phyloP scores from a whole-genome alignment of 1,139 yeast genomes.

The Saccharomycopsis hybrid region DNA sequence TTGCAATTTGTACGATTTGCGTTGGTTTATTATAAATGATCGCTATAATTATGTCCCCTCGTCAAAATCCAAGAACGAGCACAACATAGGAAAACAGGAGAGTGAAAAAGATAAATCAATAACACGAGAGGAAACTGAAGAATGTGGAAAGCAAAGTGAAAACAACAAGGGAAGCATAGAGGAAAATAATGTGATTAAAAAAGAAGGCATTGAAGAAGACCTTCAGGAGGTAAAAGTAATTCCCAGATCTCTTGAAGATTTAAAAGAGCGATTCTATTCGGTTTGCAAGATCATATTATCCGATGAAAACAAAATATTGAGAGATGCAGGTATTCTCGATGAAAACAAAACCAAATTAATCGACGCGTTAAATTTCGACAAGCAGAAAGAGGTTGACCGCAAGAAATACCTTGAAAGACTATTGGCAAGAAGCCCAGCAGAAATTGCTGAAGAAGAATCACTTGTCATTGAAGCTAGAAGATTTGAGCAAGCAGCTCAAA shows the following conservation, averaged over 20 bases:
- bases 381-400: constrained; percentile 65
- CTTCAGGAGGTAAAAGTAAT: too few relatives aligned
- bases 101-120: too few relatives aligned
- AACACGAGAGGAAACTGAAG: constrained; percentile 9
- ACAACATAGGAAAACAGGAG: too few relatives aligned
- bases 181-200: too few relatives aligned
- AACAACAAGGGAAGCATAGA: constrained; percentile 4
- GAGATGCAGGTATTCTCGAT: constrained; percentile 28
- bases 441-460: constrained; percentile 96
- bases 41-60: constrained; percentile 43
- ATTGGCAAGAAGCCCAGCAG: constrained; percentile 84
- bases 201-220: too few relatives aligned
- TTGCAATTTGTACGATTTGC: constrained; percentile 67
- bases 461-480: constrained; percentile 87
- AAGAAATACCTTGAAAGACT: constrained; percentile 74
- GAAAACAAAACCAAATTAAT: constrained; percentile 45
- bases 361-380: constrained; percentile 52
- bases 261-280: constrained; percentile 73
- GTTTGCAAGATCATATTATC: constrained; percentile 44
- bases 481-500: constrained; percentile 88
- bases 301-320: constrained; percentile 28
- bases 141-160: neutral
- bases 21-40: constrained; percentile 84
- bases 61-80: too few relatives aligned
- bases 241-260: constrained; percentile 53